Evolutionary conservation across 2,329 filamentous ascomycete species (phyloP).

Genomic region (Paracamarosporium sp.): DNA sequence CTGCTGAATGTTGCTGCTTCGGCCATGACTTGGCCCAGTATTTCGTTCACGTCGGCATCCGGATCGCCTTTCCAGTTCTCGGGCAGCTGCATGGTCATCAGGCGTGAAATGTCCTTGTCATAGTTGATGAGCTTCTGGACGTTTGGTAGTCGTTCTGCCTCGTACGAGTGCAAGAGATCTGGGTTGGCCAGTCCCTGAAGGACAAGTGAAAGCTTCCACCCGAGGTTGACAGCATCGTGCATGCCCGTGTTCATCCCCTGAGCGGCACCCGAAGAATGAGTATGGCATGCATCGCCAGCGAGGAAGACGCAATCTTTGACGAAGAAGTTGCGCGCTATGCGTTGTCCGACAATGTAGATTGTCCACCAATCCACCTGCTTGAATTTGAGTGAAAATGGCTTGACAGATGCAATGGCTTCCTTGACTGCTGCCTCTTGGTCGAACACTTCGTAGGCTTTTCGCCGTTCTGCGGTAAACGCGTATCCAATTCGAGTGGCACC

Average conservation of each 20-base stretch:
- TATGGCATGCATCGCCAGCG: conserved; percentile 65
- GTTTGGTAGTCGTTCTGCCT: conserved; percentile 56
- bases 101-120: conserved; percentile 42
- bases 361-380: conserved; percentile 54
- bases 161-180: conserved; percentile 56
- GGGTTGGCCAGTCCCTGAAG: conserved; percentile 48
- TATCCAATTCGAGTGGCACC: conserved; percentile 62
- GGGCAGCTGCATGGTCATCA: conserved; percentile 45
- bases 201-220: conserved; percentile 61
- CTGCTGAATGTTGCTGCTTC: conserved; percentile 38
- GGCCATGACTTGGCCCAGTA: conserved; percentile 33
- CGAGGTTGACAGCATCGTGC: conserved; percentile 61
- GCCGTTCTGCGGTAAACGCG: conserved; percentile 54
- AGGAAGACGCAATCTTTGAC: conserved; percentile 58
- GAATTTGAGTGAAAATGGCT: conserved; percentile 50
- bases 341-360: conserved; percentile 53
- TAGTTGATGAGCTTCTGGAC: conserved; percentile 51
- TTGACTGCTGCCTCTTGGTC: conserved; percentile 45
- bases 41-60: conserved; percentile 33
- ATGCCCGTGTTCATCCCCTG: conserved; percentile 67
- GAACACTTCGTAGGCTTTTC: conserved; percentile 44
- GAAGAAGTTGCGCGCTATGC: conserved; percentile 43
- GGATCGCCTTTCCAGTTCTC: conserved; percentile 40
- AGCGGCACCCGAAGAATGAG: conserved; percentile 62
- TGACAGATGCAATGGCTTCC: conserved; percentile 49